Base-by-base conservation (phyloP, 352 stramenopile genomes). In the Thalassiosira livingstoniorum region DNA sequence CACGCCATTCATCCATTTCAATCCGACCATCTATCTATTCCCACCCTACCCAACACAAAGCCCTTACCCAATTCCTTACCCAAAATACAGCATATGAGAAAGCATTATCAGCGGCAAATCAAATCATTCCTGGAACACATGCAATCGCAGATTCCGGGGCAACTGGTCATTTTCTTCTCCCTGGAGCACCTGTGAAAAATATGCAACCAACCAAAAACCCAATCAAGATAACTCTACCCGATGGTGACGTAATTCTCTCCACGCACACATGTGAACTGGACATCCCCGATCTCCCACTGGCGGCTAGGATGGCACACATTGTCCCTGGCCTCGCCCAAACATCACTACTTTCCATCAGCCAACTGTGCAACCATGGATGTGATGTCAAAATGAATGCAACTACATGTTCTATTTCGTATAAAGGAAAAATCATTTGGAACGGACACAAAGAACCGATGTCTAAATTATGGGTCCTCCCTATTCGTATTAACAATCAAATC, bases 241-340 rank as follows among this genome's bases (percentile, higher is more conserved):
- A 78, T 63, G 55, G 70, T 18, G 47, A 78, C 27, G 13, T 27
- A 11, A 51, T 71, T 4, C n/a, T 2, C 13, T 70, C 58, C 32
- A 78, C 57, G 25, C 57, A 78, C 57, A 78, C 57, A 70, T 70
- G 70, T 27, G 65, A 57, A 39, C 15, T 71, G 2, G n/a, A 71
- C n/a, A 55, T 78, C 15, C 35, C 57, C 32, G 10, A 18, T 1
- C 55, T 77, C 54, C 69, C 69, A n/a, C 0, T 0, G 15, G 34
- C 2, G 31, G 69, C 45, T 54, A 5, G 25, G 2, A 21, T 39
- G 4, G 55, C 45, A 15, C 69, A 77, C 55, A 77, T 77, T 21
- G 39, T 77, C 4, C 69, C 55, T n/a, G 55, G 55, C 23, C 37
- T 77, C 3, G 69, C 69, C 11, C 35, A 32, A 0, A 42, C 61